A percentile compares a stretch with the other conserved stretches of the same genome.
Evolutionary conservation across 140 eudicot genomes (phyloP).

Genomic region (Cichorium intybus): DNA sequence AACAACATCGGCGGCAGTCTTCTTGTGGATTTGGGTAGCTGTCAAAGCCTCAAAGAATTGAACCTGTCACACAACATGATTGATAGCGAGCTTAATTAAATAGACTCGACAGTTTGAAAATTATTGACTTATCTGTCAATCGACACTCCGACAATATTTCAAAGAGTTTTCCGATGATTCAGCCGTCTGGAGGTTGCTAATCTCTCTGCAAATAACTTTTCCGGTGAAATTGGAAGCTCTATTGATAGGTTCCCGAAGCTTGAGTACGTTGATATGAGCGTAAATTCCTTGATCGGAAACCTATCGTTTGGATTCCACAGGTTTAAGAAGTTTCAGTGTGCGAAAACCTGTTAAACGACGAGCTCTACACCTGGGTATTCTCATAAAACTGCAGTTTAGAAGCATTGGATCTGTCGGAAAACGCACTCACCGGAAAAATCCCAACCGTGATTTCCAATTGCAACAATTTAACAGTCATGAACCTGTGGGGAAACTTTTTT

Average conservation of each 20-base stretch:
- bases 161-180: slow-evolving; percentile 43
- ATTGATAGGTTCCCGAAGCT: slow-evolving; percentile 53
- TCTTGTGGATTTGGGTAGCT: slow-evolving; percentile 59
- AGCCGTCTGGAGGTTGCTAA: slow-evolving; percentile 63
- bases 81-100: slow-evolving; percentile 54
- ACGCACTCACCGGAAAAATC: slow-evolving; percentile 52
- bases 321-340: slow-evolving; percentile 50
- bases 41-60: slow-evolving; percentile 55
- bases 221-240: slow-evolving; percentile 57
- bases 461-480: slow-evolving; percentile 40
- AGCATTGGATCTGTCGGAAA: slow-evolving; percentile 72
- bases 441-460: slow-evolving; percentile 62
- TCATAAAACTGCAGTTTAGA: slow-evolving; percentile 54
- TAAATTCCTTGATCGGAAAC: slow-evolving; percentile 52
- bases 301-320: slow-evolving; percentile 46
- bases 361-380: slow-evolving; percentile 42
- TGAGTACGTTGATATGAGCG: slow-evolving; percentile 64
- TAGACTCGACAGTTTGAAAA: slow-evolving; percentile 55
- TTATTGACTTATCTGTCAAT: slow-evolving; percentile 70
- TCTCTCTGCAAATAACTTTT: slow-evolving; percentile 58
- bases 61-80: slow-evolving; percentile 71
- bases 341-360: slow-evolving; percentile 45
- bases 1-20: slow-evolving; percentile 50
- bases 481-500: slow-evolving; percentile 67
- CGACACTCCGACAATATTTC: slow-evolving; percentile 50